Evolutionary conservation across 2,329 filamentous ascomycete genomes (phyloP), one percentile per base, ranked within the genome.

Genomic region (Cercospora zeae-maydis): DNA sequence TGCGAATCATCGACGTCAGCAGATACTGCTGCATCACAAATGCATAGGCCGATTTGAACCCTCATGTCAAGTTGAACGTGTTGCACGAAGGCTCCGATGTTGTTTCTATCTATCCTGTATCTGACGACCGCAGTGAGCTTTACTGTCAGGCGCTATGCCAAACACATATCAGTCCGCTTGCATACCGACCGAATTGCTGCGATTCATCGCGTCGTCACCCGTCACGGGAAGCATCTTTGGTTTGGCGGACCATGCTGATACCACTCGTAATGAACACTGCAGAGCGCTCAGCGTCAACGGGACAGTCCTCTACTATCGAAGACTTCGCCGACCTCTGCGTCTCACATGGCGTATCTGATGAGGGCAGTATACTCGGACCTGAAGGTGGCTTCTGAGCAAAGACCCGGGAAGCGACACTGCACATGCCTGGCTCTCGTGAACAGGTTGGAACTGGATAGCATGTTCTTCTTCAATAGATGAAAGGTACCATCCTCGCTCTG

Each of bases 401-500:
- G 8, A 14, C 1, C 21, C 47, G 24, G 13, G 19, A 6, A 52
- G 27, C 9, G n/a, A 30, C 11, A 16, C 6, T 13, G 2, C 6
- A 21, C 2, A 31, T 7, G 13, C 3, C 27, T 24, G 24, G 36
- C 36, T 14, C 1, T 4, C 24, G 10, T 51, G 47, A 13, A 10
- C n/a, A 13, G 11, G 6, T 16, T 8, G 11, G 27, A 8, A 5
- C 16, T 9, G 19, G 1, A 24, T 24, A 11, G 16, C 16, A 45
- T 21, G 16, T 24, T 27, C 52, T 14, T 21, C 13, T 16, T 69
- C 52, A 75, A 49, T 64, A 76, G 10, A 92, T 59, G 62, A 83
- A 82, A 1, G 92, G 92, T 66, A 96, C 83, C 86, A 96, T 93
- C 67, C 80, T 88, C 87, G 88, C 92, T 74, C 83, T 87, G 14